phyloP scores from a whole-genome alignment of 2,329 filamentous ascomycete species.

The Penicillium sp. region DNA sequence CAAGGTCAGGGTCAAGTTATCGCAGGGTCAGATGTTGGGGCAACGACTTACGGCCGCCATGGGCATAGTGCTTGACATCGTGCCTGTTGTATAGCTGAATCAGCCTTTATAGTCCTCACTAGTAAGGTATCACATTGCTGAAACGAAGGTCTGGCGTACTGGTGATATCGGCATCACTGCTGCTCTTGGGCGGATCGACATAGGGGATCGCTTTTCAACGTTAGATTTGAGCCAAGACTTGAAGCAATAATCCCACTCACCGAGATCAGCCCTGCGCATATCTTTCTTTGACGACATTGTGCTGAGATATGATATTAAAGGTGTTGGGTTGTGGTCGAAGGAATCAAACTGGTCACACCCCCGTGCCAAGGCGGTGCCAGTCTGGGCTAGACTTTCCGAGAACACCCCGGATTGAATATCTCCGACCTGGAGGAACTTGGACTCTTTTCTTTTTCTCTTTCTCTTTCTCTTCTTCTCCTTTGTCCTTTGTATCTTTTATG shows the following conservation, averaged over 20 bases:
- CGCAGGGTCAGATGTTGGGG: constrained; percentile 4
- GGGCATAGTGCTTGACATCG: constrained; percentile 74
- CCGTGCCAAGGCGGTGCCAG: constrained; percentile 8
- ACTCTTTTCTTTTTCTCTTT: neutral
- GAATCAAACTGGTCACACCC: constrained; percentile 4
- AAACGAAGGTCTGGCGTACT: constrained; percentile 54
- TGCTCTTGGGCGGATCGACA: constrained; percentile 67
- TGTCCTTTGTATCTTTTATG: neutral
- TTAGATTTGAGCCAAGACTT: neutral
- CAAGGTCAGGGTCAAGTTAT: constrained; percentile 23
- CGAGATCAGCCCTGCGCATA: constrained; percentile 70
- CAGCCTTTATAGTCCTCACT: constrained; percentile 7
- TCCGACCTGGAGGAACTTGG: neutral
- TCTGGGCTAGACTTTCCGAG: constrained; percentile 7
- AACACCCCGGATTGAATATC: constrained; percentile 9
- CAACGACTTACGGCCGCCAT: constrained; percentile 72
- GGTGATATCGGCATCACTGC: constrained; percentile 64
- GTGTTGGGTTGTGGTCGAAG: constrained; percentile 7
- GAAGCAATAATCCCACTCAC: constrained; percentile 53
- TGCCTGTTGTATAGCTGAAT: constrained; percentile 42
- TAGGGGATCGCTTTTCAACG: constrained; percentile 73
- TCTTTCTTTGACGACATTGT: constrained; percentile 69
- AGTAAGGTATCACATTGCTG: neutral
- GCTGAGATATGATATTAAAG: constrained; percentile 13
- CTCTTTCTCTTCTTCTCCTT: neutral